Percentiles rank a stretch among this genome's conserved stretches.
phyloP scores from a whole-genome alignment of 2,329 filamentous ascomycete genomes.

The Stromatinia cepivora region DNA sequence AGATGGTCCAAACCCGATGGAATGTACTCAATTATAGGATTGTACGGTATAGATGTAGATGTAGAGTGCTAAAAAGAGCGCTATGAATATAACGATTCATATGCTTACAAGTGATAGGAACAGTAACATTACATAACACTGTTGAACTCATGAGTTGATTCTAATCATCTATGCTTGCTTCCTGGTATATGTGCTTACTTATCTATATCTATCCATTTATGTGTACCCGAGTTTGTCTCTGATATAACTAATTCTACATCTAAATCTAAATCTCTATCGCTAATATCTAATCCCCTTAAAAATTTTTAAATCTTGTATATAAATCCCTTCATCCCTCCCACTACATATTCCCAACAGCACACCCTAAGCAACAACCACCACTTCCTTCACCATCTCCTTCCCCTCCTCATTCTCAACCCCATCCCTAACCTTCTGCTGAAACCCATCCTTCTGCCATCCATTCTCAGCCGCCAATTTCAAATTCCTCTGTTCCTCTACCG shows the following conservation, averaged over 20 bases:
- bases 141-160: neutral
- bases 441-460: slow-evolving; percentile 17
- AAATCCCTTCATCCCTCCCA: neutral
- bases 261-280: neutral
- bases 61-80: too few species aligned
- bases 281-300: too few species aligned
- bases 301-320: too few species aligned
- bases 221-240: neutral
- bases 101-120: neutral
- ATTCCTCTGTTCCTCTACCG: slow-evolving; percentile 36
- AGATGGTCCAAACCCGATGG: too few species aligned
- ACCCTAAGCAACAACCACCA: neutral
- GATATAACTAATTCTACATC: neutral
- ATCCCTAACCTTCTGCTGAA: neutral
- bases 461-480: slow-evolving; percentile 32
- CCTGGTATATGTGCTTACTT: neutral
- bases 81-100: neutral
- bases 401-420: too few species aligned
- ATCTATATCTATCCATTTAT: neutral
- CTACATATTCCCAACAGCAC: too few species aligned
- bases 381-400: neutral
- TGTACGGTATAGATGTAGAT: neutral
- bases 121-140: too few species aligned
- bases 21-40: neutral
- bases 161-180: neutral